phyloP scores from a whole-genome alignment of 192 early-diverging fungal species.

The Funneliformis mosseae region DNA sequence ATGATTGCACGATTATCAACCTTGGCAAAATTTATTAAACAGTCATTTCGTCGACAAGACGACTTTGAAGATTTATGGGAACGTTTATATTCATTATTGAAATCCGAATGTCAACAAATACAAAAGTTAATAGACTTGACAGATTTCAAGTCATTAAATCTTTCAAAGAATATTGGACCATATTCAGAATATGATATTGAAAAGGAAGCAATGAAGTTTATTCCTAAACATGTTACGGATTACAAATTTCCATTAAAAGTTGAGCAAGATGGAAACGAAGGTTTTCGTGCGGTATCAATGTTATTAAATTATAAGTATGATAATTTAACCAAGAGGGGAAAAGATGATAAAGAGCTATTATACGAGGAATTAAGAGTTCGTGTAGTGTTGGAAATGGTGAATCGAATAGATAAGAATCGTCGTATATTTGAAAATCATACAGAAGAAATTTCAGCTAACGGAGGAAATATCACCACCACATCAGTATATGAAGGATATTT shows the following conservation, averaged over 20 bases:
- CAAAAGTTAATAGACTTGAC: conserved; percentile 9
- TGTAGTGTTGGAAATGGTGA: conserved; percentile 4
- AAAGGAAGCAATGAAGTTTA: neutral
- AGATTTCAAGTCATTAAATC: neutral
- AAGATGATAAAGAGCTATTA: neutral
- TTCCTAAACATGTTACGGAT: conserved; percentile 1
- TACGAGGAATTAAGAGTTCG: conserved; percentile 11
- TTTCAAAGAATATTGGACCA: neutral
- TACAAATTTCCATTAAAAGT: conserved; percentile 3
- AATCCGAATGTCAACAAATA: conserved; percentile 5
- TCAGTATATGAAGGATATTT: neutral
- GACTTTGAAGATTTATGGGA: neutral
- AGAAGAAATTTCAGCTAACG: conserved; percentile 9
- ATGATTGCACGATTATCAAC: neutral
- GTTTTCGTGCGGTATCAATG: conserved; percentile 3
- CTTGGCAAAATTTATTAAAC: neutral
- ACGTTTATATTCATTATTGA: neutral
- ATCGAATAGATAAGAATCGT: neutral
- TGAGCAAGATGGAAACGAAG: conserved; percentile 1
- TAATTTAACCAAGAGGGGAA: neutral
- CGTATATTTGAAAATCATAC: neutral
- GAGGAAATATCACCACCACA: neutral
- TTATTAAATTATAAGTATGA: neutral
- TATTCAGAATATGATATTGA: neutral
- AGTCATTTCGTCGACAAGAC: neutral